Base-by-base conservation (phyloP, 2,329 filamentous ascomycete genomes). In the Epicoccum sorghinum region DNA sequence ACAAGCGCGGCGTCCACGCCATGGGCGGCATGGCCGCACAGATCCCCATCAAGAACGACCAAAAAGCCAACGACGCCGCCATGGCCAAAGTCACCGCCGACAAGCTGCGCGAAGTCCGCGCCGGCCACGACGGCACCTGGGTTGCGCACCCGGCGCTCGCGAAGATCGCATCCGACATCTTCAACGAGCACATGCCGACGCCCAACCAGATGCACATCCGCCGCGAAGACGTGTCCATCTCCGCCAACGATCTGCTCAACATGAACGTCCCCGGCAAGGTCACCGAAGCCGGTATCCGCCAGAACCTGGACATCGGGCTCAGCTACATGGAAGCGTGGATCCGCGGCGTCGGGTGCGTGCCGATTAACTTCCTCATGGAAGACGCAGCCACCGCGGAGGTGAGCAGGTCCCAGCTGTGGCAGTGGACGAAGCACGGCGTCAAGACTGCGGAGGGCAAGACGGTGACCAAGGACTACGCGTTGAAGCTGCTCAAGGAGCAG, bases 251-350 rank as follows among this genome's bases (percentile, higher is more conserved):
- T 72, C 84, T 99, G 47, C 85, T 98, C 56, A 98, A 98, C 84
- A 98, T 96, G 90, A 98, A 98, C 70, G 90, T 98, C 1, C 92
- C 93, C 6, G 95, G 95, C 24, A 84, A 86, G 74, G 84, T 99
- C 74, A 97, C 93, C 66, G 93, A 98, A 77, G 91, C 88, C 4
- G 95, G 95, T 52, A 97, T 99, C 80, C 87, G 90, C 72, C 96
- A 97, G 87, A 99, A 98, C 81, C 83, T 99, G 62, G 93, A 92
- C 79, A 98, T 99, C 64, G 95, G 93, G 35, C 86, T 99, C 5
- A 89, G 90, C 46, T 99, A 99, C 80, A 99, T 98, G 93, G 95
- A 99, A 79, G 95, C 91, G 58, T 99, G 95, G 95, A 83, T 98
- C 57, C 89, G 93, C 59, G 95, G 93, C 30, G 85, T 98, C 22